A percentile compares a stretch with the other conserved stretches of the same genome.
phyloP scores from a whole-genome alignment of 805 yeast species.

The Kodamaea neixiangensis region DNA sequence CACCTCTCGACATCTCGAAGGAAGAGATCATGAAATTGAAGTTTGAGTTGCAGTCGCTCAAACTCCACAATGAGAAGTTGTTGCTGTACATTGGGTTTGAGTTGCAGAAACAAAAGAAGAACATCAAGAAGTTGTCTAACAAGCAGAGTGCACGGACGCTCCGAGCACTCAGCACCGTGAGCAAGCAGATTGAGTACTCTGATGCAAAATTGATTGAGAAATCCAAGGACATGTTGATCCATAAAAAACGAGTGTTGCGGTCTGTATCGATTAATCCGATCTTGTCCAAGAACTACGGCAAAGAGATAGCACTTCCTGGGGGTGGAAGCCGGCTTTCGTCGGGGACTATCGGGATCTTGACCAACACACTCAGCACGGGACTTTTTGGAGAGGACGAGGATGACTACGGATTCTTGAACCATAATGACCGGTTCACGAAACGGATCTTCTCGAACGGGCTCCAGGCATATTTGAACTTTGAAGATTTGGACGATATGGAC shows the following conservation, averaged over 20 bases:
- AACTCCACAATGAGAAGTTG: conserved; percentile 56
- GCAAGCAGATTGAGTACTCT: conserved; percentile 44
- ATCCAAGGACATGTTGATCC: conserved; percentile 47
- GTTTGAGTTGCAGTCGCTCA: conserved; percentile 55
- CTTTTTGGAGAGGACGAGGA: conserved; percentile 22
- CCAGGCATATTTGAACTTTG: conserved; percentile 24
- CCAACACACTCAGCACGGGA: conserved; percentile 2
- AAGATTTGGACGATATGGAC: conserved; percentile 20
- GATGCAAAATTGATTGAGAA: conserved; percentile 54
- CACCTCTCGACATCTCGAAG: conserved; percentile 31
- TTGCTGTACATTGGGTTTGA: conserved; percentile 59
- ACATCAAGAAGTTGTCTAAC: conserved; percentile 40
- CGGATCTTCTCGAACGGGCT: conserved; percentile 31
- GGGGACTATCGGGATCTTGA: conserved; percentile 8
- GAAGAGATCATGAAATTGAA: conserved; percentile 53
- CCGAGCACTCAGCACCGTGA: conserved; percentile 16
- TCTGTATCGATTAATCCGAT: conserved; percentile 36
- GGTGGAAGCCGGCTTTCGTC: conserved; percentile 6
- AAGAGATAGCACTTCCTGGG: conserved; percentile 4
- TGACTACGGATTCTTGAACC: conserved; percentile 33
- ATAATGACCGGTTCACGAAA: conserved; percentile 24
- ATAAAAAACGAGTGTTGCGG: conserved; percentile 44
- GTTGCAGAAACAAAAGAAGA: conserved; percentile 49
- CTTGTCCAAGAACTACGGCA: conserved; percentile 15
- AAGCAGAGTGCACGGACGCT: conserved; percentile 33